phyloP scores from a whole-genome alignment of 177 flowering plant species.

The Tripterygium wilfordii region DNA sequence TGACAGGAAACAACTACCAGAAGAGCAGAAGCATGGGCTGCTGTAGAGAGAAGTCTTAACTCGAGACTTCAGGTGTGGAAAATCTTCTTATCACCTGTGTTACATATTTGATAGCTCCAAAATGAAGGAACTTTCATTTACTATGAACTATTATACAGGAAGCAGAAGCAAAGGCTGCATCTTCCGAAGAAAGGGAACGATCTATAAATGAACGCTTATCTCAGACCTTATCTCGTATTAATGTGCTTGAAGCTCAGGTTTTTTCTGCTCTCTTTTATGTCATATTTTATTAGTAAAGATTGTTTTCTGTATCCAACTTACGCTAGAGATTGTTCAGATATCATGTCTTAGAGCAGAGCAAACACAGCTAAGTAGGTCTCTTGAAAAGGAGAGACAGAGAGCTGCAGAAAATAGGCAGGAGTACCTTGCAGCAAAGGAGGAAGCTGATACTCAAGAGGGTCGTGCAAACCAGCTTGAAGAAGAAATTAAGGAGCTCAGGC shows the following conservation, averaged over 20 bases:
- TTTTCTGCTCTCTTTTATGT: slow-evolving; percentile 9
- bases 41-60: slow-evolving; percentile 86
- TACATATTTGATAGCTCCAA: no score
- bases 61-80: slow-evolving; percentile 80
- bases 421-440: slow-evolving; percentile 89
- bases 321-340: slow-evolving; percentile 66
- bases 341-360: slow-evolving; percentile 97
- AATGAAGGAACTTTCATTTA: no score
- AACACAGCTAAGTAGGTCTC: slow-evolving; percentile 77
- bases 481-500: slow-evolving; percentile 67
- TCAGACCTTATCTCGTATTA: slow-evolving; percentile 90
- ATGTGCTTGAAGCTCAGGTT: slow-evolving; percentile 99
- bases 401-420: slow-evolving; percentile 97
- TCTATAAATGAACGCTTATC: slow-evolving; percentile 92
- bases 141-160: slow-evolving; percentile 79
- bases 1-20: slow-evolving; percentile 83
- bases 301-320: no score
- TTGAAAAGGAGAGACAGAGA: slow-evolving; percentile 96
- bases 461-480: slow-evolving; percentile 86
- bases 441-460: slow-evolving; percentile 87
- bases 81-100: no score
- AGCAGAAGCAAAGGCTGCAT: slow-evolving; percentile 93
- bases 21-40: slow-evolving; percentile 96
- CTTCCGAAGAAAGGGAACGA: slow-evolving; percentile 87
- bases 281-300: background rate